Conservation (phyloP, 2,329 filamentous ascomycete genomes). For the Aspergillus sp. region DNA sequence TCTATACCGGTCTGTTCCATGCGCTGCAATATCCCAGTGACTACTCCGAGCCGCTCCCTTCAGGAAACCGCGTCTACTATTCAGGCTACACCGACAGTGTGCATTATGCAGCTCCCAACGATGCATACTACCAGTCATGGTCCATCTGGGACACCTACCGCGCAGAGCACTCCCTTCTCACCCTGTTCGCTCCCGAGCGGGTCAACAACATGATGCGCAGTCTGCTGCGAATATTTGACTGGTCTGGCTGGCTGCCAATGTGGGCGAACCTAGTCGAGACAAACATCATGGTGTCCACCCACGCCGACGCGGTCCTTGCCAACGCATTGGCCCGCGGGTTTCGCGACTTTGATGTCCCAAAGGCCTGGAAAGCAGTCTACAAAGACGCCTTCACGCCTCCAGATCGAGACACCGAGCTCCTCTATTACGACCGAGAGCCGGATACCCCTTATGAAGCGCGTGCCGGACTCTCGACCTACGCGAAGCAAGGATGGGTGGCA, state of each 20-base stretch:
- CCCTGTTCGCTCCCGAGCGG: conserved; percentile 46
- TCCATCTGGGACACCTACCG: conserved; percentile 52
- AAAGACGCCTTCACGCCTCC: conserved; percentile 48
- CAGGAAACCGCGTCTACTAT: conserved; percentile 37
- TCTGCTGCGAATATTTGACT: conserved; percentile 46
- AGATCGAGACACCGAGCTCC: conserved; percentile 41
- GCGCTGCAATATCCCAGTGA: conserved; percentile 49
- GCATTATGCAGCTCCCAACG: conserved; percentile 38
- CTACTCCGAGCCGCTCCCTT: conserved; percentile 43
- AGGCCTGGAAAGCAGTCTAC: conserved; percentile 44
- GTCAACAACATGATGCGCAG: conserved; percentile 50
- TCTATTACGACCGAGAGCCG: conserved; percentile 49
- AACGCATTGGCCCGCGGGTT: conserved; percentile 47
- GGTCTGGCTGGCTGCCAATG: conserved; percentile 47
- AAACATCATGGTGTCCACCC: conserved; percentile 52
- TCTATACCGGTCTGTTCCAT: conserved; percentile 48
- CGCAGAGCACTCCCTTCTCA: conserved; percentile 47
- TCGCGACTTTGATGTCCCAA: conserved; percentile 40
- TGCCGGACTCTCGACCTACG: conserved; percentile 46
- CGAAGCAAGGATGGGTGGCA: conserved; percentile 45
- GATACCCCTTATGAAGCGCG: conserved; percentile 46
- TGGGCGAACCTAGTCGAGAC: conserved; percentile 52
- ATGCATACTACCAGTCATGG: conserved; percentile 50
- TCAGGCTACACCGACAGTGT: conserved; percentile 48
- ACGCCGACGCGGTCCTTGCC: conserved; percentile 49